Evolutionary conservation across 192 early-diverging fungal species (phyloP), one percentile per base, ranked within the genome.

Genomic region (Cladochytrium replicatum): DNA sequence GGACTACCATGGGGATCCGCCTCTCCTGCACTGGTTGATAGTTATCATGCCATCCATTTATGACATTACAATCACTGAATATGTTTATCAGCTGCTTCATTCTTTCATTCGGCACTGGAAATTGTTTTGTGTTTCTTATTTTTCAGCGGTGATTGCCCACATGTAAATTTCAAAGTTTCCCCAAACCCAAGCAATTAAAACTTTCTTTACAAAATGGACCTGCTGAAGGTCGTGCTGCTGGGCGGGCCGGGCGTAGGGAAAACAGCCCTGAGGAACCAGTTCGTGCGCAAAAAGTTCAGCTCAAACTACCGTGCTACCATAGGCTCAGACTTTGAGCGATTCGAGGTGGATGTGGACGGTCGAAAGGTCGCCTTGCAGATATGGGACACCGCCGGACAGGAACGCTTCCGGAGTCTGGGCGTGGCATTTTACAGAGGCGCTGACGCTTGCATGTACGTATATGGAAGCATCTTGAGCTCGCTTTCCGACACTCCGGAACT

Each of bases 371-470:
- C 34, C 4, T 37, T 71, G 47, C 69, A 71, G 47, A 60, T 71
- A 13, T 71, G 69, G 69, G 69, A 71, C 50, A 71, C 69, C 6
- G 68, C 68, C n/a, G 67, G 79, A 13, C 64, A 71, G 44, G 68
- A 71, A 32, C 49, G 68, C 28, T 72, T 72, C 32, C 67, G 62
- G 29, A 57, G 52, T 27, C 41, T 72, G 13, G 63, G 63, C 6
- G 51, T 63, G 6, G 62, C 67, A 17, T 73, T 61, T 40, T 73
- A 71, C 28, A 43, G 71, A 48, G 71, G 71, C 8, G 48, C 66
- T 3, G 71, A 73, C 41, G 70, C 55, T 17, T 68, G 66, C 48
- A 54, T 72, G 43, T 68, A 31, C 31, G 50, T 52, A 43, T n/a
- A 17, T 34, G 6, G 1, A 2, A 42, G 17, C 4, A 7, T n/a